Evolutionary conservation across 495 filamentous ascomycete genomes (phyloP).

Genomic region (Penicillium riverlandense): DNA sequence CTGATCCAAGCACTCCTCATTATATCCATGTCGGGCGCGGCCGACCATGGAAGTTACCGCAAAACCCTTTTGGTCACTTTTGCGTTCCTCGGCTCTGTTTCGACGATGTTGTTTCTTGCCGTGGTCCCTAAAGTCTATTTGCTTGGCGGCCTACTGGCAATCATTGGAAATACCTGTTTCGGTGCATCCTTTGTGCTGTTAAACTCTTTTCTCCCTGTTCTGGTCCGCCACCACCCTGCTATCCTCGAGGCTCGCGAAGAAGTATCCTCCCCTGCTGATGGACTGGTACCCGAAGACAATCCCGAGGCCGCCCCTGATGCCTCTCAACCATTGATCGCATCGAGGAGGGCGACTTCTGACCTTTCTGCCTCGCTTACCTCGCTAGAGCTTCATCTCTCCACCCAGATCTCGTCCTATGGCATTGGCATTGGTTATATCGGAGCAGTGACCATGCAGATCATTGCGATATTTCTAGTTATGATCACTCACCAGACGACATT

Average conservation of each 20-base stretch:
- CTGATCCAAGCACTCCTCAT: slow-evolving; percentile 83
- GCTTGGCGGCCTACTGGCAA: slow-evolving; percentile 73
- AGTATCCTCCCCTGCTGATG: neutral
- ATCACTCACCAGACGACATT: slow-evolving; percentile 65
- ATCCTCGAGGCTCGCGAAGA: slow-evolving; percentile 12
- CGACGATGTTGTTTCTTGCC: slow-evolving; percentile 84
- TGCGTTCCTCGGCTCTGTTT: slow-evolving; percentile 69
- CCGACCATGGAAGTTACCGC: slow-evolving; percentile 89
- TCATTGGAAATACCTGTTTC: slow-evolving; percentile 85
- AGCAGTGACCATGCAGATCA: slow-evolving; percentile 68
- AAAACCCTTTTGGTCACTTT: slow-evolving; percentile 81
- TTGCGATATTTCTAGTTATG: slow-evolving; percentile 67
- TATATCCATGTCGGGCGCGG: slow-evolving; percentile 90
- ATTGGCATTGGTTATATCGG: slow-evolving; percentile 89
- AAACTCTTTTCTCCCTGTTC: slow-evolving; percentile 75
- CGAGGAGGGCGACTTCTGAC: slow-evolving; percentile 3
- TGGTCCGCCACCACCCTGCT: slow-evolving; percentile 69
- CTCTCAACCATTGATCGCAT: slow-evolving; percentile 24
- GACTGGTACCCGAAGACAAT: neutral
- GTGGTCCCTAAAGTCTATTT: slow-evolving; percentile 67
- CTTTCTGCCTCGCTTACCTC: slow-evolving; percentile 30
- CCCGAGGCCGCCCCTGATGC: slow-evolving; percentile 13
- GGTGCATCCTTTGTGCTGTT: slow-evolving; percentile 80
- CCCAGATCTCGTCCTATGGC: slow-evolving; percentile 78
- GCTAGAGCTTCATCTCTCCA: slow-evolving; percentile 66